A percentile compares a stretch with the other conserved stretches of the same genome.
Conservation (phyloP, 441 rosid genomes). For the Aquilaria agallochum region DNA sequence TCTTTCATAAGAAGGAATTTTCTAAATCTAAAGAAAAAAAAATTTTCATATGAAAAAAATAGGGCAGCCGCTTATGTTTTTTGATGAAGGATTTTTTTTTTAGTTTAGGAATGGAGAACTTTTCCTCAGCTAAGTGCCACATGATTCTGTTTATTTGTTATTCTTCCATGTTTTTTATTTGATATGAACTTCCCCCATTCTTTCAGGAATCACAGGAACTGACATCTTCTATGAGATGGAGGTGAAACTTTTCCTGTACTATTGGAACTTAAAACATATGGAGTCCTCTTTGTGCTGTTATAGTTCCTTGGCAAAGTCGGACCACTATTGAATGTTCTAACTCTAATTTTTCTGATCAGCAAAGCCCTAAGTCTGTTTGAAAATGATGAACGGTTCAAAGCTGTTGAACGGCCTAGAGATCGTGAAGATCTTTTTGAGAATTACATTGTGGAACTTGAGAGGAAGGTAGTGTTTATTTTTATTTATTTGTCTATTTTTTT, state of each 20-base stretch:
- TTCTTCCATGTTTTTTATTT: slow-evolving; percentile 7
- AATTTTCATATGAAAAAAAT: no score
- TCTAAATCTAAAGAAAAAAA: no score
- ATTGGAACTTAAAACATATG: slow-evolving; percentile 6
- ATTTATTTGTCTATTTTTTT: slow-evolving; percentile 3
- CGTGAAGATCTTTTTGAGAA: slow-evolving; percentile 89
- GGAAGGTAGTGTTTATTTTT: slow-evolving; percentile 55
- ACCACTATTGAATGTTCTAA: slow-evolving; percentile 24
- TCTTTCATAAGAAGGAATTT: no score
- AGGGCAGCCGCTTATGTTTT: no score
- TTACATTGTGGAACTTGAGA: slow-evolving; percentile 84
- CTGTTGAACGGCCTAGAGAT: slow-evolving; percentile 87
- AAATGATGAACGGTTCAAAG: slow-evolving; percentile 93
- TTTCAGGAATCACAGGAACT: slow-evolving; percentile 85
- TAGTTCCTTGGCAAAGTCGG: slow-evolving; percentile 13
- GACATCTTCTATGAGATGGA: slow-evolving; percentile 88
- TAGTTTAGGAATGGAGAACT: no score
- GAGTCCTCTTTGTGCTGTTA: slow-evolving; percentile 1
- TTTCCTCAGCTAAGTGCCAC: no score
- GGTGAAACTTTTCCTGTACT: slow-evolving; percentile 40
- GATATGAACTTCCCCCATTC: slow-evolving; percentile 17
- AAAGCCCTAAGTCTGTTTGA: slow-evolving; percentile 87
- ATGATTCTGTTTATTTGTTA: neutral
- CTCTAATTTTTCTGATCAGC: slow-evolving; percentile 40
- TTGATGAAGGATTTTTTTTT: no score